Evolutionary conservation across 805 yeast species (phyloP).

Genomic region (Nakazawaea molendinolei): DNA sequence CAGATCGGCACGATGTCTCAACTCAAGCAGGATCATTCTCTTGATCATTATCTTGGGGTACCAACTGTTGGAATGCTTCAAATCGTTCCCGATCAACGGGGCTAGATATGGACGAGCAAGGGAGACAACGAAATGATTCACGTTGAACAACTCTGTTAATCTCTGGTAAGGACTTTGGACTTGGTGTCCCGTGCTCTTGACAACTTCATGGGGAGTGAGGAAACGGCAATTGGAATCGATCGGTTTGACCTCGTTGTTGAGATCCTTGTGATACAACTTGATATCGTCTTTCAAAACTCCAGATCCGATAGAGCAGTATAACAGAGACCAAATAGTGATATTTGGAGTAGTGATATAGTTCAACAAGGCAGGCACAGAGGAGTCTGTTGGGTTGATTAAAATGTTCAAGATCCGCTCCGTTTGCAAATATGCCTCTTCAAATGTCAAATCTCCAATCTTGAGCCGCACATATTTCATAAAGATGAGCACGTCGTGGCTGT

Average conservation of each 20-base stretch:
- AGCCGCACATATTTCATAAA: constrained; percentile 74
- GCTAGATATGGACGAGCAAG: constrained; percentile 92
- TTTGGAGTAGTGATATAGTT: constrained; percentile 94
- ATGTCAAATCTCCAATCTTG: constrained; percentile 76
- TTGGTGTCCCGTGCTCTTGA: constrained; percentile 20
- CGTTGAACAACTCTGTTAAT: constrained; percentile 87
- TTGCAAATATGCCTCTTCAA: constrained; percentile 83
- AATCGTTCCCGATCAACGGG: constrained; percentile 77
- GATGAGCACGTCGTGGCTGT: constrained; percentile 76
- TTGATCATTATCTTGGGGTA: constrained; percentile 34
- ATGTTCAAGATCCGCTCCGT: constrained; percentile 79
- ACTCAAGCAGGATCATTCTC: constrained; percentile 63
- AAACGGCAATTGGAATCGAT: constrained; percentile 32
- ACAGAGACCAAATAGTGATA: constrained; percentile 84
- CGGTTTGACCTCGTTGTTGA: constrained; percentile 39
- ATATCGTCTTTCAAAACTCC: constrained; percentile 63
- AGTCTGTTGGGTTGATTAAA: constrained; percentile 74
- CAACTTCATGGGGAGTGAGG: constrained; percentile 34
- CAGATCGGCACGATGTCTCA: constrained; percentile 78
- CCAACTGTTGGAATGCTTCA: constrained; percentile 51
- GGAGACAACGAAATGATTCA: constrained; percentile 86
- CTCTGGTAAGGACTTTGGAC: constrained; percentile 71
- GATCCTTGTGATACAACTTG: constrained; percentile 49
- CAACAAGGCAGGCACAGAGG: constrained; percentile 61
- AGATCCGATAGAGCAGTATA: constrained; percentile 75